These are phyloP conservation scores for Aschersonia sp. DNA, from an alignment of 2,329 filamentous ascomycete genomes.

Conservation along the genomic window DNA sequence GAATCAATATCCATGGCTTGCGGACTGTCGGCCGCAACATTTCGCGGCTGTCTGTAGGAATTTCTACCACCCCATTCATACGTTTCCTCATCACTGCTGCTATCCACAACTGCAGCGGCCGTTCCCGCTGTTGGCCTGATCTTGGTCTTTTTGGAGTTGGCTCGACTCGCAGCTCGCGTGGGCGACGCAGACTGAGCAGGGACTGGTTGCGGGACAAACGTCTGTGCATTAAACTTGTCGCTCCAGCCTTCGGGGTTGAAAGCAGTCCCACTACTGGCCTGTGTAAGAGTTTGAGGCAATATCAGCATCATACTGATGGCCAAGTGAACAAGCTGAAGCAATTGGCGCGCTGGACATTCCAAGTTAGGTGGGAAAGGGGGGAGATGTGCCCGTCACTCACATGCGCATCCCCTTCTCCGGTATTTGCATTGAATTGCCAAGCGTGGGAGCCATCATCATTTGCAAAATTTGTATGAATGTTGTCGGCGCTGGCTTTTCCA, in stretches of 20 bases:
- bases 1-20: conserved; percentile 54
- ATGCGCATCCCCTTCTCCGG: conserved; percentile 14
- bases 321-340: not conserved
- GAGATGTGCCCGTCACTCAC: conserved; percentile 15
- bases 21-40: conserved; percentile 26
- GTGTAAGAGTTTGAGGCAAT: conserved; percentile 8
- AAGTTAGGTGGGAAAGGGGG: conserved; percentile 21
- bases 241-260: conserved; percentile 41
- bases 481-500: conserved; percentile 37
- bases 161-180: conserved; percentile 23
- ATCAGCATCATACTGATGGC: conserved; percentile 7
- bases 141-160: conserved; percentile 44
- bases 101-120: conserved; percentile 31
- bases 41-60: conserved; percentile 11
- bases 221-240: conserved; percentile 37
- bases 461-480: conserved; percentile 47
- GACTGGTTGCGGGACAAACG: conserved; percentile 33
- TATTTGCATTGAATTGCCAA: conserved; percentile 40
- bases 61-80: conserved; percentile 20
- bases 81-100: conserved; percentile 28
- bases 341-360: not conserved
- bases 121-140: conserved; percentile 34
- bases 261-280: conserved; percentile 14
- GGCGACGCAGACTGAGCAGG: conserved; percentile 27
- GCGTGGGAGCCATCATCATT: conserved; percentile 28